These are phyloP conservation scores for Tulasnella sp. DNA, from an alignment of 768 basidiomycete genomes.

Conservation along the genomic window DNA sequence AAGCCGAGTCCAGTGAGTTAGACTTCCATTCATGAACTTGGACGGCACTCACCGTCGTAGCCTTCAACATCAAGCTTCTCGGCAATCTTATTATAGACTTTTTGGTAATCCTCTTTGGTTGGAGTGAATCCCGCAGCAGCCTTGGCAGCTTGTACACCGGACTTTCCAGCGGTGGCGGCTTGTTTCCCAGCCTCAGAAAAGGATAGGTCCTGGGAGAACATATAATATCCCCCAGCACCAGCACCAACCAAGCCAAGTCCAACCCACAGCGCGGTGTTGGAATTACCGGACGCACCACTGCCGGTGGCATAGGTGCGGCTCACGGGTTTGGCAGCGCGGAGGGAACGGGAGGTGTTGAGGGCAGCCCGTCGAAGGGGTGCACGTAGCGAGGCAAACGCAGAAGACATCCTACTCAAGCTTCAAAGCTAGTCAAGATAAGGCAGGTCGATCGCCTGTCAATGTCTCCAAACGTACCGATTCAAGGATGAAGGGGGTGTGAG, in stretches of 20 bases:
- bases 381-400: conserved; percentile 9
- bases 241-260: conserved; percentile 51
- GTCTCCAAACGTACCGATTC: too few species aligned
- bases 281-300: conserved; percentile 7
- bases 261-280: conserved; percentile 44
- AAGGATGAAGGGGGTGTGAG: too few species aligned
- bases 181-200: conserved; percentile 35
- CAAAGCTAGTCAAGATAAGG: too few species aligned
- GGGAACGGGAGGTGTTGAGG: conserved; percentile 20
- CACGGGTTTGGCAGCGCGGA: conserved; percentile 22
- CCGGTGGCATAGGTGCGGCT: conserved; percentile 2
- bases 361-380: conserved; percentile 14
- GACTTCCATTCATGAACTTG: neutral
- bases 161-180: conserved; percentile 45
- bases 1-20: neutral
- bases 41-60: conserved; percentile 65
- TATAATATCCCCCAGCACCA: conserved; percentile 55
- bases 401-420: neutral
- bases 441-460: too few species aligned
- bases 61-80: conserved; percentile 58
- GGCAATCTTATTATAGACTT: conserved; percentile 89
- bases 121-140: conserved; percentile 60
- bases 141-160: conserved; percentile 51
- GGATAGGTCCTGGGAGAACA: conserved; percentile 32
- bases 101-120: conserved; percentile 78